Percentiles rank a stretch among this genome's conserved stretches.
Evolutionary conservation across 2,329 filamentous ascomycete genomes (phyloP).

Genomic region (Huntiella decipiens): DNA sequence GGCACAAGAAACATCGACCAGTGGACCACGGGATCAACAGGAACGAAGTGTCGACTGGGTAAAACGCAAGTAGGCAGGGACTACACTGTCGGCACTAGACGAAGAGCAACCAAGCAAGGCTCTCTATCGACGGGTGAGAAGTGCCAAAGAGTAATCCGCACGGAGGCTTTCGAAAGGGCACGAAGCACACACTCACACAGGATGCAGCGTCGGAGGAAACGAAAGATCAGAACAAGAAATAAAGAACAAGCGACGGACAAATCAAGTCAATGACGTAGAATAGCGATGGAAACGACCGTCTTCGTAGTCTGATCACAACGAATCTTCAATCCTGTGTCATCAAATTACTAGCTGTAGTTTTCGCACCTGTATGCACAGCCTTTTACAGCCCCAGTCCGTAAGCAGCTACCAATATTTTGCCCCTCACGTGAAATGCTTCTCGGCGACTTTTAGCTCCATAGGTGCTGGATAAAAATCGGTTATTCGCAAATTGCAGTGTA

Average conservation of each 20-base stretch:
- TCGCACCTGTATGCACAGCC: too few species aligned
- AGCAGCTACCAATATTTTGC: background rate
- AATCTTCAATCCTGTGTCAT: too few species aligned
- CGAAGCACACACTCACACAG: background rate
- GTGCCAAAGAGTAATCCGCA: too few species aligned
- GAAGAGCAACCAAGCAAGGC: too few species aligned
- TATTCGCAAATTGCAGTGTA: background rate
- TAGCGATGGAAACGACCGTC: too few species aligned
- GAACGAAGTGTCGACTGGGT: background rate
- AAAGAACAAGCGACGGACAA: background rate
- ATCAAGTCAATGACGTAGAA: too few species aligned
- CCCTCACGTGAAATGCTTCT: slow-evolving; percentile 7
- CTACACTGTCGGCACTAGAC: too few species aligned
- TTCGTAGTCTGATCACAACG: too few species aligned
- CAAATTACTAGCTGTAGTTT: too few species aligned
- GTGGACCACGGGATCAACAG: background rate
- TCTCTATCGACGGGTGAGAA: too few species aligned
- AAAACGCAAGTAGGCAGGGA: too few species aligned
- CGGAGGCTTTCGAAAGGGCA: background rate
- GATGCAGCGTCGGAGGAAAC: background rate
- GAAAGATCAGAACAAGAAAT: background rate
- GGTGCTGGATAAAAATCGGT: background rate
- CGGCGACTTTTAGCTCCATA: background rate
- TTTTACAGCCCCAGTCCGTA: too few species aligned
- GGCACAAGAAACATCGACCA: background rate